Conservation (phyloP, 106 monocot species). For the Allium fistulosum region DNA sequence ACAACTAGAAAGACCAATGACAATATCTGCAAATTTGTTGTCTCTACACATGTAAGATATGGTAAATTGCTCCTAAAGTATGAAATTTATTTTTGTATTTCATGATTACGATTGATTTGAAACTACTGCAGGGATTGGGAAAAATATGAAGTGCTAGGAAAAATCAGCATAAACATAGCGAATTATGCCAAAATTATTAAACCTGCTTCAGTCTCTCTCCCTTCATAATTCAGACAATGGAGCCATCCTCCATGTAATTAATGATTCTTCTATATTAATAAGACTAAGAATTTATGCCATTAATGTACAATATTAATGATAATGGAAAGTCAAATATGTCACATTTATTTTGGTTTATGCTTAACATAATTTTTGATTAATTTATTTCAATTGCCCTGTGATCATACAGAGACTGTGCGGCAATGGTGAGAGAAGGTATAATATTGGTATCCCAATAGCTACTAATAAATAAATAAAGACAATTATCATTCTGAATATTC, state of each 20-base stretch:
- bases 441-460: no score
- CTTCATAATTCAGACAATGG: constrained; percentile 47
- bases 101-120: not conserved
- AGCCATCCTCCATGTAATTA: constrained; percentile 74
- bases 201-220: constrained; percentile 56
- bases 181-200: constrained; percentile 66
- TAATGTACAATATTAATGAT: no score
- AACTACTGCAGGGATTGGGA: constrained; percentile 48
- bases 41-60: constrained; percentile 47
- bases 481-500: no score
- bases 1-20: constrained; percentile 68
- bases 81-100: not conserved
- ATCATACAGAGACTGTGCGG: constrained; percentile 70
- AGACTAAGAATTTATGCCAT: no score
- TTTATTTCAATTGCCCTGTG: constrained; percentile 39
- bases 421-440: constrained; percentile 68
- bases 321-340: no score
- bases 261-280: constrained; percentile 9
- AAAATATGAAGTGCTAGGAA: constrained; percentile 61
- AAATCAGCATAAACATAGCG: constrained; percentile 64
- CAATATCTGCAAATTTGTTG: constrained; percentile 63
- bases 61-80: not conserved
- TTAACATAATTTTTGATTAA: constrained; percentile 7
- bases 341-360: no score
- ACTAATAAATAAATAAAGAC: no score